A percentile compares a stretch with the other conserved stretches of the same genome.
phyloP scores from a whole-genome alignment of 2,329 filamentous ascomycete genomes.

The Parafenestella ontariensis region DNA sequence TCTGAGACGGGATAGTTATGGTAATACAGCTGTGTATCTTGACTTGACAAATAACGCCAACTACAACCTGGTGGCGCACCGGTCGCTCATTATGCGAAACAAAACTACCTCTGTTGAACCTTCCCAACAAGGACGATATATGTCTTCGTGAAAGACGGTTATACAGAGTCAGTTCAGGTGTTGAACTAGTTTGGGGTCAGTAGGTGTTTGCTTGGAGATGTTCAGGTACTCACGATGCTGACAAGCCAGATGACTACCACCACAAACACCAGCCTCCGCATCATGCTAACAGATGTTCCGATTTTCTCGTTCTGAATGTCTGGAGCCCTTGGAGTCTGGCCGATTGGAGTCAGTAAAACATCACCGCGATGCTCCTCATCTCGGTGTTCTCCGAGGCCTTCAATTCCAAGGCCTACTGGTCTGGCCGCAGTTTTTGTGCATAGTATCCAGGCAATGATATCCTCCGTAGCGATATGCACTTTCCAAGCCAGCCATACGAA shows the following conservation, averaged over 20 bases:
- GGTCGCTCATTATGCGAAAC: neutral
- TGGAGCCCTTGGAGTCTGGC: neutral
- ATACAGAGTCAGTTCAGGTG: neutral
- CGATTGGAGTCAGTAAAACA: neutral
- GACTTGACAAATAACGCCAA: too few relatives aligned
- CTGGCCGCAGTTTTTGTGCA: neutral
- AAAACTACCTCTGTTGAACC: neutral
- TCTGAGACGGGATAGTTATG: neutral
- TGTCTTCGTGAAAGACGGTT: neutral
- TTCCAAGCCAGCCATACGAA: slow-evolving; percentile 55
- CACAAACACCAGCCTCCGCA: neutral
- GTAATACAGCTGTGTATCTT: too few relatives aligned
- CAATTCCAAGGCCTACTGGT: neutral
- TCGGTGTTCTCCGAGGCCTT: neutral
- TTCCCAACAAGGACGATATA: neutral
- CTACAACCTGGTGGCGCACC: too few relatives aligned
- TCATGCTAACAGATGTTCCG: neutral
- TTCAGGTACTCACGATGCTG: neutral
- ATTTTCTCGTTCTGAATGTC: neutral
- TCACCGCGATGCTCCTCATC: neutral
- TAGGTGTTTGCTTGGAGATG: neutral
- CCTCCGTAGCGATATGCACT: slow-evolving; percentile 48
- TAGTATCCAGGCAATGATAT: slow-evolving; percentile 50
- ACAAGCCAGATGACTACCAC: neutral
- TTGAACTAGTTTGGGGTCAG: neutral